A percentile compares a stretch with the other conserved stretches of the same genome.
These are phyloP conservation scores for Gonapodya prolifera DNA, from an alignment of 192 early-diverging fungal genomes.

Conservation along the genomic window DNA sequence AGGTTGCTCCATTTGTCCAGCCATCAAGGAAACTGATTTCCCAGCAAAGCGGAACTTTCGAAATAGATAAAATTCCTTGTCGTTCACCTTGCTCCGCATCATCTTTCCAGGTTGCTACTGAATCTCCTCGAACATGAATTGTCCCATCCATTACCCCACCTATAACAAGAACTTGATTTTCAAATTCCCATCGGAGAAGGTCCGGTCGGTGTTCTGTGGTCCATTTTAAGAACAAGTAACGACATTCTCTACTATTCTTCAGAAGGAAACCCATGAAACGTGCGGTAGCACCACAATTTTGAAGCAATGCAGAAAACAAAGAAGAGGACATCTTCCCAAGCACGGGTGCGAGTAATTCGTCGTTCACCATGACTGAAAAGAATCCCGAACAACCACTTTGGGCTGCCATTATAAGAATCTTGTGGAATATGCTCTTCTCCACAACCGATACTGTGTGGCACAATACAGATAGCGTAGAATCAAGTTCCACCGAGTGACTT, in stretches of 20 bases:
- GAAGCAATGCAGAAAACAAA: background rate
- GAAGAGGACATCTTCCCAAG: background rate
- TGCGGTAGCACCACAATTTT: background rate
- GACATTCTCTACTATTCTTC: background rate
- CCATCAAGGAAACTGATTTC: background rate
- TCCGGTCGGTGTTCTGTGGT: background rate
- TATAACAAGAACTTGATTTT: background rate
- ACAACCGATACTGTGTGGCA: background rate
- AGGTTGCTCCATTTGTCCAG: background rate
- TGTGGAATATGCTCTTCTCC: background rate
- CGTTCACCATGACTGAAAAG: background rate
- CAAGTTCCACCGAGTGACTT: background rate
- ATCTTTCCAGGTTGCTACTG: background rate
- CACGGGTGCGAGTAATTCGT: background rate
- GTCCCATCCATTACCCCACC: background rate
- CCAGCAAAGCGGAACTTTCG: background rate
- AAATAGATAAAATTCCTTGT: background rate
- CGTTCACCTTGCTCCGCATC: background rate
- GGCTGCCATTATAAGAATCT: background rate
- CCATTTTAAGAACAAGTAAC: background rate
- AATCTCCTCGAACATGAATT: background rate
- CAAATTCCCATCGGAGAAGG: background rate
- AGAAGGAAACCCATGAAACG: background rate
- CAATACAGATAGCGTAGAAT: background rate
- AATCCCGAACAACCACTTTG: background rate